Evolutionary conservation across 768 basidiomycete genomes (phyloP).

Genomic region (Lyophyllum atratum): DNA sequence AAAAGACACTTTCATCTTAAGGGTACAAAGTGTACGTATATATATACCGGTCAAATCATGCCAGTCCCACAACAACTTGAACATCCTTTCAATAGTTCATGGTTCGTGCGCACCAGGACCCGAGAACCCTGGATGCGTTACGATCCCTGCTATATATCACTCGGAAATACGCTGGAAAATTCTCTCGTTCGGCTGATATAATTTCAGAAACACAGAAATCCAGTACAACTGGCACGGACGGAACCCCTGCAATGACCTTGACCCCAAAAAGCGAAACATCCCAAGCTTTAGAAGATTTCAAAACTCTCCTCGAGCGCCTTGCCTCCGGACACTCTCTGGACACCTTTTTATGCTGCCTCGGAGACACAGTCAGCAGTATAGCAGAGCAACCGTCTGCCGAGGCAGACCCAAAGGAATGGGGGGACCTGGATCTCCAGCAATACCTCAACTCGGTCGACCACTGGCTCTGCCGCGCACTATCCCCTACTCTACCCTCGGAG

Average conservation of each 20-base stretch:
- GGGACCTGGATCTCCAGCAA: constrained; percentile 17
- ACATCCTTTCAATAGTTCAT: constrained; percentile 23
- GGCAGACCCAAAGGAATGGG: background rate
- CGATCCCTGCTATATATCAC: constrained; percentile 29
- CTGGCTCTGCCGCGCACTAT: constrained; percentile 24
- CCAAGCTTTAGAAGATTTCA: constrained; percentile 27
- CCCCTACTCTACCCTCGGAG: constrained; percentile 5
- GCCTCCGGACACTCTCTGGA: constrained; percentile 34
- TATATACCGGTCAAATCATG: background rate
- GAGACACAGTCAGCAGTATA: background rate
- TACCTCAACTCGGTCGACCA: constrained; percentile 18
- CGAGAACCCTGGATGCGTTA: constrained; percentile 31
- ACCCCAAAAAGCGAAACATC: background rate
- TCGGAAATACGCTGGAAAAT: constrained; percentile 33
- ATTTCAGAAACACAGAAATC: constrained; percentile 11
- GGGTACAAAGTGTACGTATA: constrained; percentile 32
- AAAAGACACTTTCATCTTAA: constrained; percentile 20
- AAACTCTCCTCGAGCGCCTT: constrained; percentile 35
- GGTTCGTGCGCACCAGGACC: constrained; percentile 31
- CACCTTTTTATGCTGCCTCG: constrained; percentile 19
- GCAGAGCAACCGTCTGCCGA: background rate
- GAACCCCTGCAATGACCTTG: background rate
- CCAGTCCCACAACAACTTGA: background rate
- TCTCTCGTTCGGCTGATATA: constrained; percentile 18
- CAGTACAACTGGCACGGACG: constrained; percentile 11